Evolutionary conservation across 2,329 filamentous ascomycete genomes (phyloP).

Genomic region (Phialophora verrucosa): DNA sequence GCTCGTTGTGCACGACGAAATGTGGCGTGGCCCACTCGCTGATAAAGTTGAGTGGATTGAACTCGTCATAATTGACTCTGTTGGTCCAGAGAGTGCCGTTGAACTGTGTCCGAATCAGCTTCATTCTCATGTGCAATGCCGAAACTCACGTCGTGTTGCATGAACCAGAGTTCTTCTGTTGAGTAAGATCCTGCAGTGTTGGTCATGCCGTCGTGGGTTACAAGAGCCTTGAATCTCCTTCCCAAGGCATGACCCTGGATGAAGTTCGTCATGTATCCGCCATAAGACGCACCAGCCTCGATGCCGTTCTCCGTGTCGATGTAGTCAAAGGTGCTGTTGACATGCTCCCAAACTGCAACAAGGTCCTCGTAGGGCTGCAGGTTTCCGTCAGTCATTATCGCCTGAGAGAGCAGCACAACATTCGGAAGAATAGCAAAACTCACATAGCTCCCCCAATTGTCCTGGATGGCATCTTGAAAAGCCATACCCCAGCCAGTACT

Average conservation of each 20-base stretch:
- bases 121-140: not conserved
- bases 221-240: slow-evolving; percentile 82
- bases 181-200: slow-evolving; percentile 60
- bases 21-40: slow-evolving; percentile 79
- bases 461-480: slow-evolving; percentile 75
- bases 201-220: slow-evolving; percentile 87
- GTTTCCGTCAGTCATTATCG: not conserved
- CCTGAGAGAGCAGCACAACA: not conserved
- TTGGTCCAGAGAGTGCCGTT: slow-evolving; percentile 59
- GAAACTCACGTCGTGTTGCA: slow-evolving; percentile 51
- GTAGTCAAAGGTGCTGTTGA: slow-evolving; percentile 52
- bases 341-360: slow-evolving; percentile 75
- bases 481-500: slow-evolving; percentile 81
- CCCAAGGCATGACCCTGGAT: slow-evolving; percentile 86
- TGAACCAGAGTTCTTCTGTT: slow-evolving; percentile 60
- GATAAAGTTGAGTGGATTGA: slow-evolving; percentile 69
- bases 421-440: not conserved
- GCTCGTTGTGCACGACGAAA: slow-evolving; percentile 81
- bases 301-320: slow-evolving; percentile 49
- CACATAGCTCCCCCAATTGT: slow-evolving; percentile 77
- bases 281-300: slow-evolving; percentile 50
- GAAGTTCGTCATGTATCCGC: slow-evolving; percentile 69
- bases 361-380: slow-evolving; percentile 76
- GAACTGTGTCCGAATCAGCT: slow-evolving; percentile 44
- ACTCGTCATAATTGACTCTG: slow-evolving; percentile 68